Evolutionary conservation across 2,329 filamentous ascomycete species (phyloP).

Genomic region (Talaromyces rugulosus): DNA sequence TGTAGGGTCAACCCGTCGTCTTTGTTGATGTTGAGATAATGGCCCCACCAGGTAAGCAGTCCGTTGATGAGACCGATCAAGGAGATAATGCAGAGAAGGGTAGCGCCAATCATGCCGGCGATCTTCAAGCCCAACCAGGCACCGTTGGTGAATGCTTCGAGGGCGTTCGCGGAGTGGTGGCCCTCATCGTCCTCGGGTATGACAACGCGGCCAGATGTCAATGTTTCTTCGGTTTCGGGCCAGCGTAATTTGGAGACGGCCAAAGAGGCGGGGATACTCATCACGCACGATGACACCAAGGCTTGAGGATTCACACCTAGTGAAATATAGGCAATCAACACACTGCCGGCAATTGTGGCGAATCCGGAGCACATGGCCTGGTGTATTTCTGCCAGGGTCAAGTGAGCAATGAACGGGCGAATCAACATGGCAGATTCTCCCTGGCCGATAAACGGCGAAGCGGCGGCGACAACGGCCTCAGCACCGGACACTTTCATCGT

Average conservation of each 20-base stretch:
- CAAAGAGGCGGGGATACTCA: constrained; percentile 89
- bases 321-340: constrained; percentile 78
- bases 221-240: constrained; percentile 79
- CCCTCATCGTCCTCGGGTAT: constrained; percentile 77
- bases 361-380: constrained; percentile 92
- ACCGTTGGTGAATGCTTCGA: constrained; percentile 82
- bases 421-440: constrained; percentile 93
- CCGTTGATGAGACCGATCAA: constrained; percentile 70
- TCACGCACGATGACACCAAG: constrained; percentile 85
- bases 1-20: constrained; percentile 68
- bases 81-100: constrained; percentile 78
- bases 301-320: constrained; percentile 81
- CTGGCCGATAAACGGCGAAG: constrained; percentile 90
- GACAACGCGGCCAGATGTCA: constrained; percentile 76
- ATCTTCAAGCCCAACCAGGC: constrained; percentile 85
- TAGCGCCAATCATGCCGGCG: constrained; percentile 74
- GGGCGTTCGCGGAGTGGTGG: constrained; percentile 65
- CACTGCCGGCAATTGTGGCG: constrained; percentile 84
- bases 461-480: constrained; percentile 88
- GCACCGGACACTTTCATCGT: constrained; percentile 79
- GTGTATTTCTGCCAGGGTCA: constrained; percentile 84
- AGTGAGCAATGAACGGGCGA: constrained; percentile 75
- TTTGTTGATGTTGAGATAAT: constrained; percentile 65
- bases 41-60: constrained; percentile 78
- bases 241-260: constrained; percentile 86